Base-by-base conservation (phyloP, 2,329 filamentous ascomycete genomes). In the Paramyrothecium roridum region DNA sequence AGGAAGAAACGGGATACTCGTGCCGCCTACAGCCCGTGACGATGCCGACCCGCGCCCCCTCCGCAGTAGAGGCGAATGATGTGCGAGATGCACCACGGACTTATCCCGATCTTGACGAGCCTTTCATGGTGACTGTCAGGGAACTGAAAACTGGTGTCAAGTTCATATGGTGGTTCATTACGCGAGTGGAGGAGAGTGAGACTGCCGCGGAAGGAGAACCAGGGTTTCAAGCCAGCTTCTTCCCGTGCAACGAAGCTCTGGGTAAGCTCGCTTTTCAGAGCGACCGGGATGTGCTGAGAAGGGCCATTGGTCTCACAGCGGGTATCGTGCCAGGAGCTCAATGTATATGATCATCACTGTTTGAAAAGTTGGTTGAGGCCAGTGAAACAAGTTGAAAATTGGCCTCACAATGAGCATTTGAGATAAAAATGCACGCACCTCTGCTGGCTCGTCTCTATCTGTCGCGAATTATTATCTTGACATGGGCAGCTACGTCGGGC, bases 21-120 rank as follows among this genome's bases (percentile, higher is more conserved):
- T 58, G 56, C 40, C 50, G 40, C 16, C 51, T 56, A 23, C 30
- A 43, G 20, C 56, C 54, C 33, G 33, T 56, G 8, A 56, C 21
- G 22, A 58, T 60, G 48, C 23, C 56, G 19, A 60, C 58, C 40
- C 52, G 54, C 21, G 56, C 57, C 12, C 56, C 56, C 22, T 50
- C 22, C 4, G 46, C 56, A 21, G 34, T 20, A 30, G 56, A 56
- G 21, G 48, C 47, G 13, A 47, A 34, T 34, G 8, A 60, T n/a
- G 26, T 52, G 19, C 34, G 51, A 6, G 52, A 72, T 43, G 19
- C 47, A 19, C 21, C 52, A 8, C 57, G 56, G 3, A 34, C 52
- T 66, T 53, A 71, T 52, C 19, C 43, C 7, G 33, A 49, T 11
- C 50, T 59, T 26, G 56, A 47, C 7, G 60, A 57, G 50, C 59